Evolutionary conservation across 2,329 filamentous ascomycete species (phyloP).

Genomic region (Colletotrichum somersetense): DNA sequence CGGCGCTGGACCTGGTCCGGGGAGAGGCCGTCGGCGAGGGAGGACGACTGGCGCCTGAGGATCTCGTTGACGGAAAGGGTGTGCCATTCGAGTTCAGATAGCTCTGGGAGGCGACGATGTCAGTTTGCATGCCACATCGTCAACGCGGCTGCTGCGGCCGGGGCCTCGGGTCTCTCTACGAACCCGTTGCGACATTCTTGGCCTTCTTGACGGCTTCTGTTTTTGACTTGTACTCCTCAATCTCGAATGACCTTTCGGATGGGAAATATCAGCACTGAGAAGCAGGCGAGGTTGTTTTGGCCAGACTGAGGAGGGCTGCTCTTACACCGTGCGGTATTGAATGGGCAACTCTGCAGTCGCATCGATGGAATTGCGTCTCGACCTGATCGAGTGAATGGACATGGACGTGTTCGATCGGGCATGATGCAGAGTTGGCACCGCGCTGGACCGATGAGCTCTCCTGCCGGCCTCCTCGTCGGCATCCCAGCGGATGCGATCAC

Average conservation of each 20-base stretch:
- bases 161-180: slow-evolving; percentile 11
- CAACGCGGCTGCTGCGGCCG: neutral
- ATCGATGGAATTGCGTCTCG: slow-evolving; percentile 54
- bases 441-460: slow-evolving; percentile 31
- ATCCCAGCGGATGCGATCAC: slow-evolving; percentile 53
- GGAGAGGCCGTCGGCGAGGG: slow-evolving; percentile 70
- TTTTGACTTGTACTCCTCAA: slow-evolving; percentile 62
- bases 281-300: neutral
- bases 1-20: slow-evolving; percentile 67
- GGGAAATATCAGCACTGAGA: slow-evolving; percentile 51
- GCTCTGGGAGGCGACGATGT: slow-evolving; percentile 56
- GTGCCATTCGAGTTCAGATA: slow-evolving; percentile 77
- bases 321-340: slow-evolving; percentile 67
- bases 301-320: slow-evolving; percentile 31
- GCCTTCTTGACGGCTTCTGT: slow-evolving; percentile 55
- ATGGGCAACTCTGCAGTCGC: slow-evolving; percentile 61
- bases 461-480: slow-evolving; percentile 51
- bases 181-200: slow-evolving; percentile 61
- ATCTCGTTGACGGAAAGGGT: slow-evolving; percentile 69
- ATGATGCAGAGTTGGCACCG: slow-evolving; percentile 43
- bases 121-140: slow-evolving; percentile 2
- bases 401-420: slow-evolving; percentile 54
- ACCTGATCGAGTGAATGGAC: slow-evolving; percentile 56
- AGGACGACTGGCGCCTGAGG: slow-evolving; percentile 69
- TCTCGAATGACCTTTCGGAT: slow-evolving; percentile 57